Evolutionary conservation across 2,329 filamentous ascomycete species (phyloP), one percentile per base, ranked within the genome.

Genomic region (Fusarium sp.): DNA sequence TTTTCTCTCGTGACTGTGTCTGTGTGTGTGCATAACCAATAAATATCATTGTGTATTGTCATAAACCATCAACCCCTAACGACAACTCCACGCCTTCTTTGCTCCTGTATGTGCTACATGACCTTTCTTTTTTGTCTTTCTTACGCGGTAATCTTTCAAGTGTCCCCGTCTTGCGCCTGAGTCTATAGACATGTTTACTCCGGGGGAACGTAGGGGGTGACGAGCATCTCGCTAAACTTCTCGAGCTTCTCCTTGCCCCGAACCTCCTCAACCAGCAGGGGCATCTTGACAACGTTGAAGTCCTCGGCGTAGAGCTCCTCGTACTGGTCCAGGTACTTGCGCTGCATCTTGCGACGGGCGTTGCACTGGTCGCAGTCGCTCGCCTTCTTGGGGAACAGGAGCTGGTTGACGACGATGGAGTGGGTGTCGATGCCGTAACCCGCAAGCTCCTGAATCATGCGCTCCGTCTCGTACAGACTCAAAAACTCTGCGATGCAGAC

Each of bases 281-380:
- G 97, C 95, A 99, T 98, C 88, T 96, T 96, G 77, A 99, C 96
- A 43, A 99, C 95, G 82, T 99, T 98, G 87, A 99, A 99, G 70
- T 85, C 84, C 84, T 99, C 97, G 81, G 98, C 95, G 82, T 99
- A 99, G 68, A 99, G 86, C 86, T 99, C 97, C 85, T 97, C 95
- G 79, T 98, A 98, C 88, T 99, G 96, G 81, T 98, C 95, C 50
- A 99, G 89, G 82, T 99, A 99, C 87, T 99, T 99, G 88, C 95
- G 97, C 88, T 99, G 97, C 97, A 99, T 99, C 87, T 97, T 97
- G 80, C 95, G 89, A 74, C 97, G 88, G 54, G 97, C 94, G 81
- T 95, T 97, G 85, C 97, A 99, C 87, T 99, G 97, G 72, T 98
- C 95, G 84, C 97, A 99, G 38, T 91, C 89, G 81, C 93, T 97